Evolutionary conservation across 306 rosid genomes (phyloP), one percentile per base, ranked within the genome.

Genomic region (Trifolium repens): DNA sequence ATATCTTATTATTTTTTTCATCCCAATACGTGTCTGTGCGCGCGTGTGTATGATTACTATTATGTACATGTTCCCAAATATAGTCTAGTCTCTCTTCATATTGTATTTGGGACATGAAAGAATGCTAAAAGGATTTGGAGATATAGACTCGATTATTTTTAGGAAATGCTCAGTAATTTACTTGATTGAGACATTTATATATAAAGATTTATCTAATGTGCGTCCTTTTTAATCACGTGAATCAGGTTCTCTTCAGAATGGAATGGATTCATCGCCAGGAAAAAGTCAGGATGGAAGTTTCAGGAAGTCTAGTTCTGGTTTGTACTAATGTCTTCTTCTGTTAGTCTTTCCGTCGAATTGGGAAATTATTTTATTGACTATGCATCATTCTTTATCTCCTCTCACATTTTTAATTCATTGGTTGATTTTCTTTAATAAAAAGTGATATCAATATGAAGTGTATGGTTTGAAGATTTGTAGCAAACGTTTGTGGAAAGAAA

Each of bases 201-300:
- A 19, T 12, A 5, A 17, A 61, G 80, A 73, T 78, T 69, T 58
- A 37, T 84, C 67, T 69, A 53, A 67, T 71, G 71, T 75, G 52
- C 72, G 52, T 37, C 61, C 61, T 67, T 83, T 40, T 43, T 49
- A 13, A 44, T 67, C 44, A 74, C 52, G 30, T 58, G 74, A 72
- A 72, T 67, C 88, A 91, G 96, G 89, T 81, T 85, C 72, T 85
- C 71, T 71, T 75, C 98, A 87, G 76, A 89, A 93, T 87, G 97
- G 87, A 67, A 39, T 71, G 82, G 91, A 91, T 55, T 80, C 72
- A 54, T 91, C 97, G 78, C 89, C 93, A n/a, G 92, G 84, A 50
- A 89, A 71, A 76, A 87, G 96, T 83, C 77, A 84, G 65, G 90
- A 88, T 83, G 93, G 91, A 74, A 93, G 98, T 85, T 91, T 91